Percentiles rank a stretch among this genome's conserved stretches.
Evolutionary conservation across 192 early-diverging fungal species (phyloP).

Genomic region (Backusella liffmaniae): DNA sequence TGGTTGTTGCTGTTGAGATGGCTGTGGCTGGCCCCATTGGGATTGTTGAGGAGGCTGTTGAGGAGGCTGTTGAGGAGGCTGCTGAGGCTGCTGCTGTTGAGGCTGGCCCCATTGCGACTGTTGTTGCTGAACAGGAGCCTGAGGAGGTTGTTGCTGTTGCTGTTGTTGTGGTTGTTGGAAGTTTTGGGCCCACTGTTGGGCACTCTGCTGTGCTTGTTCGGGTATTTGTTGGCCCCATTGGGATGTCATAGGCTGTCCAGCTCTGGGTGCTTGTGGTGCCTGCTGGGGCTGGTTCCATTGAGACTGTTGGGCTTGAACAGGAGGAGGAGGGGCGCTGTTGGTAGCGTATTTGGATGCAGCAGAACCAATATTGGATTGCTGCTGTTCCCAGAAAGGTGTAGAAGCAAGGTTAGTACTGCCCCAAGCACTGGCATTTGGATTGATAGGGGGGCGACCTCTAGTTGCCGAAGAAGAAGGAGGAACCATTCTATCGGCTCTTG

Average conservation of each 20-base stretch:
- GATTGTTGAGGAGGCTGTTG: not conserved
- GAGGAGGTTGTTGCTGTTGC: not conserved
- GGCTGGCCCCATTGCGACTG: not conserved
- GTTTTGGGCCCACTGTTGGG: not conserved
- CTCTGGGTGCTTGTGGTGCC: not conserved
- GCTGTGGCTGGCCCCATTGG: not conserved
- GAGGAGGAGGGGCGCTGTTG: not conserved
- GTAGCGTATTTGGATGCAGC: conserved; percentile 21
- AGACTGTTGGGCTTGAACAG: conserved; percentile 12
- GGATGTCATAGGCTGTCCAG: not conserved
- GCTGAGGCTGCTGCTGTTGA: not conserved
- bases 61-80: not conserved
- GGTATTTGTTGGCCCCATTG: not conserved
- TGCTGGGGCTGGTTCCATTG: conserved; percentile 3
- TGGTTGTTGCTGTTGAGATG: not conserved
- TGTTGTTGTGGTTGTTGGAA: not conserved
- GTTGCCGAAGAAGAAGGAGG: not conserved
- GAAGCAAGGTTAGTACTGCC: conserved; percentile 8
- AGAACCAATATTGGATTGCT: not conserved
- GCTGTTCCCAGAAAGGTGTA: conserved; percentile 33
- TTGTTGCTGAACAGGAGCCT: not conserved
- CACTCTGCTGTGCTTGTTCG: not conserved
- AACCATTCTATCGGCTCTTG: not conserved
- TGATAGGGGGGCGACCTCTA: not conserved
- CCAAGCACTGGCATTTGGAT: conserved; percentile 18